Percentiles rank a stretch among this genome's conserved stretches.
Conservation (phyloP, 2,329 filamentous ascomycete species). For the Ophiostoma perfectum region DNA sequence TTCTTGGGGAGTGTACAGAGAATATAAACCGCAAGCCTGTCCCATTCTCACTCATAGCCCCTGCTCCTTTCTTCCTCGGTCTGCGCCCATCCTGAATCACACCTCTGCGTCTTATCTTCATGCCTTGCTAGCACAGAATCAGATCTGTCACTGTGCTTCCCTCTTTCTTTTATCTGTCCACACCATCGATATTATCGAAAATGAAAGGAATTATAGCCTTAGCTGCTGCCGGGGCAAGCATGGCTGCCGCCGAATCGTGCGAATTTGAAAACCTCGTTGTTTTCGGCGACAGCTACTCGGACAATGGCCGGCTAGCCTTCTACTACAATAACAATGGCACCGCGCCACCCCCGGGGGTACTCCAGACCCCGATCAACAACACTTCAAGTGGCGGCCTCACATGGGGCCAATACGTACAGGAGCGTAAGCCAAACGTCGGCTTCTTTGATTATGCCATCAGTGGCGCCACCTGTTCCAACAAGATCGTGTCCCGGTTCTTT, state of each 20-base stretch:
- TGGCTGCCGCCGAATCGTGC: slow-evolving; percentile 29
- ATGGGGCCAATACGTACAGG: slow-evolving; percentile 64
- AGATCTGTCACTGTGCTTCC: too few relatives aligned
- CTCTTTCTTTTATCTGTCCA: too few relatives aligned
- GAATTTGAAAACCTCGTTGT: slow-evolving; percentile 58
- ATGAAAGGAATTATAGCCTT: not conserved
- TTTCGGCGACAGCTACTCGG: slow-evolving; percentile 73
- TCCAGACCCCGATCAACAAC: slow-evolving; percentile 42
- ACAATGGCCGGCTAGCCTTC: slow-evolving; percentile 62
- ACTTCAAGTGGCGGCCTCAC: slow-evolving; percentile 61
- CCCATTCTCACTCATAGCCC: too few relatives aligned
- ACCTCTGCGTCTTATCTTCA: too few relatives aligned
- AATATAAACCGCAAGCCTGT: too few relatives aligned
- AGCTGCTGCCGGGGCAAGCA: slow-evolving; percentile 13
- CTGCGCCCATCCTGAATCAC: too few relatives aligned
- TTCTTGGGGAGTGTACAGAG: too few relatives aligned
- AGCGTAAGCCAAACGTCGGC: slow-evolving; percentile 51
- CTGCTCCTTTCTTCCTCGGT: too few relatives aligned
- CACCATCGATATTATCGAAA: too few relatives aligned
- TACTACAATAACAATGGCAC: slow-evolving; percentile 53
- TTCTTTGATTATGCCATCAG: slow-evolving; percentile 66
- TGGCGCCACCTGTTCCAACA: slow-evolving; percentile 67
- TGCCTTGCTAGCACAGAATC: too few relatives aligned
- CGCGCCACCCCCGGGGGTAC: slow-evolving; percentile 56
- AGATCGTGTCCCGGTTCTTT: slow-evolving; percentile 54